Evolutionary conservation across 352 stramenopile species (phyloP), one percentile per base, ranked within the genome.

Genomic region (Discostella stelligera): DNA sequence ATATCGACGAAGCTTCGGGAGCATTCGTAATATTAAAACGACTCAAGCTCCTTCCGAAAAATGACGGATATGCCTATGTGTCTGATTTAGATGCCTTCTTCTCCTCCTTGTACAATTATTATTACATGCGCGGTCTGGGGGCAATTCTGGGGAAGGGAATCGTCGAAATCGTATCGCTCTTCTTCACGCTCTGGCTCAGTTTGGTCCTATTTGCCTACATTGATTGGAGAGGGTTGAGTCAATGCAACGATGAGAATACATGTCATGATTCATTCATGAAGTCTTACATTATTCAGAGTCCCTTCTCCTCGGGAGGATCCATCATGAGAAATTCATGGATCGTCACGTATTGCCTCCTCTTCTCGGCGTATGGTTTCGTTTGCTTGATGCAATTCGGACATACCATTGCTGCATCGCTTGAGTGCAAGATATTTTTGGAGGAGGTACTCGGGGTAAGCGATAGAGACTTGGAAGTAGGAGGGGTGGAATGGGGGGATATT

Each of bases 141-240:
- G 82, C 83, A 16, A 89, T 91, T n/a, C 58, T 90, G 16, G 86
- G 83, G 44, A 80, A 81, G 20, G 94, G 98, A 67, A 72, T 98
- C 37, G 83, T 90, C 30, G 93, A 97, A 76, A 71, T 99, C 2
- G 39, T 94, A 14, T 98, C 96, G 11, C 89, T 98, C 10, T 90
- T 97, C 3, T 98, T 99, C 79, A 99, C 95, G 69, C 90, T 99
- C 21, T 87, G 93, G 71, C 67, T 94, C 3, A 89, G 80, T 21
- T 60, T 88, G 25, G 67, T 98, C 67, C 65, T 98, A 58, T 89
- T 99, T 25, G 95, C 94, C 0, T 98, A 96, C 79, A 91, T 99
- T 23, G 93, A 99, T 84, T 99, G 97, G 97, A 66, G 65, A 9
- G 81, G 88, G 49, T 80, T 99, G 25, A 72, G 96, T 21, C 85